Evolutionary conservation across 352 stramenopile genomes (phyloP), one percentile per base, ranked within the genome.

Genomic region (Pythium vanterpoolii): DNA sequence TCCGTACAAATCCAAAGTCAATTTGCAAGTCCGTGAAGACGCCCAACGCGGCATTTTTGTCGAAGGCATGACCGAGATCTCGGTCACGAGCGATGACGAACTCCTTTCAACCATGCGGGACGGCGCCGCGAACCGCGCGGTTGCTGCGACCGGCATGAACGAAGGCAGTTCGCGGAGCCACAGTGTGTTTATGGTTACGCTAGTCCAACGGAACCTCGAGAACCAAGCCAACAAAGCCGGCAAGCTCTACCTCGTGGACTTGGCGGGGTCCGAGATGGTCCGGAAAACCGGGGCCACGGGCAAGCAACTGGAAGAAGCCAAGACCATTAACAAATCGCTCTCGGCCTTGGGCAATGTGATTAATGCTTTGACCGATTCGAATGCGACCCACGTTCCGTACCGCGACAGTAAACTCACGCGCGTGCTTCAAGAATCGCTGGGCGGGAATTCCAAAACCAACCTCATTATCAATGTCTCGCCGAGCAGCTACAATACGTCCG

Each of bases 291-390:
- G 79, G 0, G 87, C 90, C 19, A 90, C 85, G 8, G 94, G 94
- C 5, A 85, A 93, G 21, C 85, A 95, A 49, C 78, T 98, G 14
- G 93, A 98, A 65, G 95, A 98, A 59, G 94, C 95, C 24, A 98
- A 98, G 74, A 98, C 87, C 34, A 98, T 98, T 64, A 98, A 98
- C 77, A 97, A 97, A 60, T 98, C 89, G 26, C 79, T 98, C 1
- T 96, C 81, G 6, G 90, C 95, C 9, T 70, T 98, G 11, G 95
- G 95, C 14, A 96, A 96, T 66, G 94, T 98, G 38, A 98, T 98
- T 65, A 98, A 98, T 54, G 89, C 89, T 16, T 77, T 98, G 14
- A 97, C 90, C 4, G 90, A 97, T 59, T 74, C 73, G 0, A 76
- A 79, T 34, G 68, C 70, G 24, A 87, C 53, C 19, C 89, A 97